These are phyloP conservation scores for Colletotrichum sublineola DNA, from an alignment of 2,329 filamentous ascomycete genomes.

Conservation along the genomic window DNA sequence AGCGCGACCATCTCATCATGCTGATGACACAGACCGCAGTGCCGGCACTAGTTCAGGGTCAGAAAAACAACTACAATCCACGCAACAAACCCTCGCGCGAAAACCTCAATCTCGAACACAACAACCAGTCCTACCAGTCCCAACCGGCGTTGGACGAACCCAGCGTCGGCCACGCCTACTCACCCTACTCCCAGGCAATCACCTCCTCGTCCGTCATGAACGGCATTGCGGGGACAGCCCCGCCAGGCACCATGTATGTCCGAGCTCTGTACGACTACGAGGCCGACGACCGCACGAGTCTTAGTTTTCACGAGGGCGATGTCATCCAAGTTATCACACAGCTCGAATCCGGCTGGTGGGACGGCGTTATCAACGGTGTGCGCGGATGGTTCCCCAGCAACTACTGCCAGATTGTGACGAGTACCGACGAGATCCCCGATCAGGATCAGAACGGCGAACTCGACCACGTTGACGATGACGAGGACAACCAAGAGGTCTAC, in stretches of 20 bases:
- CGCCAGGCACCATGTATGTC: constrained; percentile 84
- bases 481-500: constrained; percentile 74
- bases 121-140: constrained; percentile 19
- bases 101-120: constrained; percentile 44
- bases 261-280: constrained; percentile 98
- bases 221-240: constrained; percentile 70
- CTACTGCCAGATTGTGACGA: constrained; percentile 90
- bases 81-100: constrained; percentile 45
- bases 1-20: constrained; percentile 58
- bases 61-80: constrained; percentile 55
- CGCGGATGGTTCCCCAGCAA: constrained; percentile 99
- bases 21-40: constrained; percentile 66
- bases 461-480: constrained; percentile 72
- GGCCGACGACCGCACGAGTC: constrained; percentile 93
- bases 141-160: constrained; percentile 43
- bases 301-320: constrained; percentile 97
- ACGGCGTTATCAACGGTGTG: constrained; percentile 96
- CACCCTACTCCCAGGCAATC: constrained; percentile 48
- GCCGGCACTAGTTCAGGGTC: constrained; percentile 60
- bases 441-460: constrained; percentile 67
- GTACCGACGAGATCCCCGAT: constrained; percentile 79
- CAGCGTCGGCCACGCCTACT: constrained; percentile 42
- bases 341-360: constrained; percentile 97
- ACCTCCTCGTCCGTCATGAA: constrained; percentile 63
- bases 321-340: constrained; percentile 99